phyloP scores from a whole-genome alignment of 2,329 filamentous ascomycete species.

The Amphichorda felina region DNA sequence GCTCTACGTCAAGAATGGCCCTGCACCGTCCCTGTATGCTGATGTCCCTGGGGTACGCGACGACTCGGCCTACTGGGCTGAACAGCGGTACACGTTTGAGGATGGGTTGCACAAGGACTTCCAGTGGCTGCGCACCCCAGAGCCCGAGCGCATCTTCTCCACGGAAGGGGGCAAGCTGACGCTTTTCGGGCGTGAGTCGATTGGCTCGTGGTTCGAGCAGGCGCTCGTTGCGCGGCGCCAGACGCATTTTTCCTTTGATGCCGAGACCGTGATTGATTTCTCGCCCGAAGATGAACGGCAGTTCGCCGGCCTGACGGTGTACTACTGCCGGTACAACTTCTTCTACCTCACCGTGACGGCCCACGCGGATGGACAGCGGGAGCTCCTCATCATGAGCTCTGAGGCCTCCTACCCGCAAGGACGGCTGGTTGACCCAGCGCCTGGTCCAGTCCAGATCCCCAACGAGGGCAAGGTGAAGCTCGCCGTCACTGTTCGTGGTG shows the following conservation, averaged over 20 bases:
- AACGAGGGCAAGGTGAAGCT: constrained; percentile 42
- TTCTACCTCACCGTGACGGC: constrained; percentile 51
- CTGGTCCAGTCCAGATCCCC: constrained; percentile 34
- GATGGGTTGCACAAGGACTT: constrained; percentile 36
- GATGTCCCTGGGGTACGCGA: constrained; percentile 36
- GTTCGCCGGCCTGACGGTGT: constrained; percentile 48
- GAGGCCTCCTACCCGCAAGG: constrained; percentile 44
- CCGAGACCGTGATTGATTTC: constrained; percentile 43
- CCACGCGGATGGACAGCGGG: constrained; percentile 39
- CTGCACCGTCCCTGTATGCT: constrained; percentile 39
- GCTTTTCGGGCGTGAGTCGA: constrained; percentile 36
- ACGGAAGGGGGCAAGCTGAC: constrained; percentile 26
- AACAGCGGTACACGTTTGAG: constrained; percentile 33
- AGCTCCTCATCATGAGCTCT: constrained; percentile 44
- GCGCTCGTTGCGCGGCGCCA: constrained; percentile 41
- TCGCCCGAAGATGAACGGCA: constrained; percentile 44
- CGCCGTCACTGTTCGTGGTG: constrained; percentile 38
- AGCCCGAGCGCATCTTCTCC: constrained; percentile 39
- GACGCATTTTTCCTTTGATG: constrained; percentile 48
- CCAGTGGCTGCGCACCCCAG: constrained; percentile 45
- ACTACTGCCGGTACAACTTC: constrained; percentile 54
- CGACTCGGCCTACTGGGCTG: constrained; percentile 36
- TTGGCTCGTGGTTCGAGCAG: constrained; percentile 49
- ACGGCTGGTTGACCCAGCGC: constrained; percentile 28
- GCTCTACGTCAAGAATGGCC: constrained; percentile 49